Percentiles rank a stretch among this genome's conserved stretches.
Conservation (phyloP, 345 rosid species). For the Camelina sativa region DNA sequence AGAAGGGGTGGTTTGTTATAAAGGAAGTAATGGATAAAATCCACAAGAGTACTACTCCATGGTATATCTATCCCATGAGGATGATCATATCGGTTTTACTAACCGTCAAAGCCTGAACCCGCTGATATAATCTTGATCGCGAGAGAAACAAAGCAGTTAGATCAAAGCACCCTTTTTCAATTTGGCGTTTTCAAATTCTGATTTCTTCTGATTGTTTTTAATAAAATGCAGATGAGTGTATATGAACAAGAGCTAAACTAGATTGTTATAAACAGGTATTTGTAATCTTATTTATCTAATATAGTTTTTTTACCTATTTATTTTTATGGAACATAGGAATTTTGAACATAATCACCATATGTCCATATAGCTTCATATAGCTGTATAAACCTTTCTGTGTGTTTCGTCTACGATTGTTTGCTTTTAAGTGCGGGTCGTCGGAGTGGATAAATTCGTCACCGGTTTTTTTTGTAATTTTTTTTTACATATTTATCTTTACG, state of each 20-base stretch:
- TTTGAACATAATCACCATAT: too few species aligned
- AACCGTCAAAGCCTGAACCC: slow-evolving; percentile 9
- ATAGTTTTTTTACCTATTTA: too few species aligned
- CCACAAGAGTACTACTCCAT: not conserved
- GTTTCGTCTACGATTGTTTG: too few species aligned
- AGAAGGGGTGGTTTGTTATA: slow-evolving; percentile 13
- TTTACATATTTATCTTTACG: too few species aligned
- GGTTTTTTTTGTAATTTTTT: too few species aligned
- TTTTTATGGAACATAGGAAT: too few species aligned
- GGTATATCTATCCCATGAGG: slow-evolving; percentile 2
- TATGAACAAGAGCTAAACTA: not conserved
- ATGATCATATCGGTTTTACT: not conserved
- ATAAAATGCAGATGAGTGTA: not conserved
- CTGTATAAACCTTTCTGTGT: too few species aligned
- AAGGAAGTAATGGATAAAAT: slow-evolving; percentile 13
- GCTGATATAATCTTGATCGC: not conserved
- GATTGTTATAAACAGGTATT: not conserved
- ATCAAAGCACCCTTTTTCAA: not conserved
- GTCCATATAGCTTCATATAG: too few species aligned
- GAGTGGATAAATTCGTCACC: too few species aligned
- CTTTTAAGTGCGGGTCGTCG: too few species aligned
- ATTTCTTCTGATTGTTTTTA: not conserved
- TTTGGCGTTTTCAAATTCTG: not conserved
- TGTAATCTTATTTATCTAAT: too few species aligned
- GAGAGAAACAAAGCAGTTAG: slow-evolving; percentile 1